Base-by-base conservation (phyloP, 768 basidiomycete species). In the Auricularia sp. region DNA sequence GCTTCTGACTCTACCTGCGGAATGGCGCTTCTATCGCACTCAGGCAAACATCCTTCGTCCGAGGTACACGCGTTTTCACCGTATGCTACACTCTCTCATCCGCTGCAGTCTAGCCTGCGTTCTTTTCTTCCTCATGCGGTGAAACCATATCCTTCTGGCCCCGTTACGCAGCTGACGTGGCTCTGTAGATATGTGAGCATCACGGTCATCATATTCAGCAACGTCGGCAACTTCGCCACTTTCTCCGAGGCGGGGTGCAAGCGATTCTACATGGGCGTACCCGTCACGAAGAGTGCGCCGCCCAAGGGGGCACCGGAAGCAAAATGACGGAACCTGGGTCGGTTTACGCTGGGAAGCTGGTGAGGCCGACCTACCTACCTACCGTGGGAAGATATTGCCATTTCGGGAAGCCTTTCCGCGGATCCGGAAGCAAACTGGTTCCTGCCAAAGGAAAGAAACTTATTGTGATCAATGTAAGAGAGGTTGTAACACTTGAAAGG, bases 241-340 rank as follows among this genome's bases (percentile, higher is more conserved):
- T 88, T 87, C 69, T 81, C 82, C 2, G 21, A 65, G 11, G 70
- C 71, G 16, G 69, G 75, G 35, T 89, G 87, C 72, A 59, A 65
- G 1, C 73, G 69, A 4, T 88, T 81, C 70, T 84, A 75, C 71
- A 72, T 84, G 8, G 67, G 81, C 11, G 76, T 84, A 0, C 83
- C 87, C 12, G 70, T 79, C 12, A 83, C 87, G 71, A 88, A 88
- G 81, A 86, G 87, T 84, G 60, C 56, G 73, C 29, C 36, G 53
- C 51, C 47, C n/a, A n/a, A n/a, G n/a, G n/a, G n/a, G n/a, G n/a
- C n/a, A n/a, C n/a, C n/a, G n/a, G n/a, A n/a, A n/a, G n/a, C n/a
- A n/a, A n/a, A n/a, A n/a, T n/a, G n/a, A n/a, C n/a, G n/a, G n/a
- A n/a, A n/a, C n/a, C n/a, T n/a, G n/a, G n/a, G n/a, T n/a, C n/a